These are phyloP conservation scores for Lyophyllum shimeji DNA, from an alignment of 768 basidiomycete species.

Conservation along the genomic window DNA sequence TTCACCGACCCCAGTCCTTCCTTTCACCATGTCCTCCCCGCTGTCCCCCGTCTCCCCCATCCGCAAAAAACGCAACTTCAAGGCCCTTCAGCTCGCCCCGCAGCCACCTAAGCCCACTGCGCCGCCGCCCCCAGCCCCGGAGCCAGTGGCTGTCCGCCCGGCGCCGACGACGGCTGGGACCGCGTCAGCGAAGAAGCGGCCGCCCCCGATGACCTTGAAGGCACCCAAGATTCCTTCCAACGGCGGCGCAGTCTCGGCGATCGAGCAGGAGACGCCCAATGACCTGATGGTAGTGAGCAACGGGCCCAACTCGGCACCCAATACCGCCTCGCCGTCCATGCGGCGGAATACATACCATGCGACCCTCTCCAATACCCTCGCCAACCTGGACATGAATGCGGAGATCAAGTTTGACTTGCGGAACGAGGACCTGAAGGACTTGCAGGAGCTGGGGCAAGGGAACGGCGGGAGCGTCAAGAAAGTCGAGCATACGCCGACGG, in stretches of 20 bases:
- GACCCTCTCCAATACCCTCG: slow-evolving; percentile 79
- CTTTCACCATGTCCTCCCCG: slow-evolving; percentile 10
- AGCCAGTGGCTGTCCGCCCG: slow-evolving; percentile 46
- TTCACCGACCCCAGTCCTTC: slow-evolving; percentile 11
- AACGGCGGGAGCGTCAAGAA: slow-evolving; percentile 98
- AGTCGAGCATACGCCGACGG: slow-evolving; percentile 89
- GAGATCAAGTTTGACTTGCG: slow-evolving; percentile 84
- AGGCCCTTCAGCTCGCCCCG: slow-evolving; percentile 75
- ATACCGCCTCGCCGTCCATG: slow-evolving; percentile 47
- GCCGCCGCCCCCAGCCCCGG: slow-evolving; percentile 34
- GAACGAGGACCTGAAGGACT: slow-evolving; percentile 87
- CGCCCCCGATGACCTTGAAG: slow-evolving; percentile 81
- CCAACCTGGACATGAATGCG: slow-evolving; percentile 81
- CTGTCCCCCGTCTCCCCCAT: slow-evolving; percentile 42
- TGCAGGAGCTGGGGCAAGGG: slow-evolving; percentile 91
- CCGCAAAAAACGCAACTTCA: slow-evolving; percentile 93
- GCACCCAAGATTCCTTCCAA: slow-evolving; percentile 61
- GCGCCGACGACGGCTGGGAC: slow-evolving; percentile 22
- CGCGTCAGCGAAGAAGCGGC: slow-evolving; percentile 59
- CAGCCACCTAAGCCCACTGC: slow-evolving; percentile 38
- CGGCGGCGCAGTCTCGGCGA: slow-evolving; percentile 36
- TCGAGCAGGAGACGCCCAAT: slow-evolving; percentile 41
- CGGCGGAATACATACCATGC: slow-evolving; percentile 76
- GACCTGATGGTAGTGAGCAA: slow-evolving; percentile 48
- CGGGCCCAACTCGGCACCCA: slow-evolving; percentile 52